Evolutionary conservation across 352 stramenopile species (phyloP).

Genomic region (Phytophthora citricola): DNA sequence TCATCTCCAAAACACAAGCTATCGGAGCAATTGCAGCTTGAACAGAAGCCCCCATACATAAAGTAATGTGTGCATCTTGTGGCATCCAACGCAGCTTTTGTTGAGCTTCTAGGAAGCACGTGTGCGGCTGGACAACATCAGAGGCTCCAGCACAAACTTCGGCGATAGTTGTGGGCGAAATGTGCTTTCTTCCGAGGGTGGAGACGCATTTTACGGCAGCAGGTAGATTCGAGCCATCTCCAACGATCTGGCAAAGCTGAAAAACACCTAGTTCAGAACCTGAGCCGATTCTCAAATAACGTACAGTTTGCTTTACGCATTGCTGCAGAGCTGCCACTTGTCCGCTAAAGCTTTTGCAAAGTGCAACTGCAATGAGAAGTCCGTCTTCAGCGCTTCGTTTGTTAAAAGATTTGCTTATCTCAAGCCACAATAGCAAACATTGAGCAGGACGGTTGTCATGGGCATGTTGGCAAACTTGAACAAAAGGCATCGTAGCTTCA

Average conservation of each 20-base stretch:
- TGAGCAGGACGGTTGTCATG: constrained; percentile 33
- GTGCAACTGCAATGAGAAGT: constrained; percentile 2
- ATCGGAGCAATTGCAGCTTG: constrained; percentile 33
- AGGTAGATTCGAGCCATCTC: constrained; percentile 16
- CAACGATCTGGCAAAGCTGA: constrained; percentile 35
- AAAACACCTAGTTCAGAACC: constrained; percentile 24
- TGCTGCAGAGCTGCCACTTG: constrained; percentile 30
- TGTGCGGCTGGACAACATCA: constrained; percentile 28
- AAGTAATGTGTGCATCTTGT: constrained; percentile 19
- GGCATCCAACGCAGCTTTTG: constrained; percentile 64
- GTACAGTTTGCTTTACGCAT: constrained; percentile 38
- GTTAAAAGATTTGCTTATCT: constrained; percentile 31
- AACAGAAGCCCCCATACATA: constrained; percentile 40
- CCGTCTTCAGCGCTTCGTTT: constrained; percentile 26
- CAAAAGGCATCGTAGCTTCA: constrained; percentile 20
- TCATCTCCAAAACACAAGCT: constrained; percentile 40
- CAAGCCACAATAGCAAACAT: constrained; percentile 47
- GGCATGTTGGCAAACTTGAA: constrained; percentile 47
- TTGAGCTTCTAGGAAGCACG: constrained; percentile 51
- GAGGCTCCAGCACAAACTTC: constrained; percentile 40
- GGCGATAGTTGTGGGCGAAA: constrained; percentile 28
- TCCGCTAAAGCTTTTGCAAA: constrained; percentile 30
- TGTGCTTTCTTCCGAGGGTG: constrained; percentile 24
- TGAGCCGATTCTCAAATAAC: constrained; percentile 16
- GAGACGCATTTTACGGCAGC: constrained; percentile 33